These are phyloP conservation scores for Fragaria iinumae DNA, from an alignment of 306 rosid species.

Conservation along the genomic window DNA sequence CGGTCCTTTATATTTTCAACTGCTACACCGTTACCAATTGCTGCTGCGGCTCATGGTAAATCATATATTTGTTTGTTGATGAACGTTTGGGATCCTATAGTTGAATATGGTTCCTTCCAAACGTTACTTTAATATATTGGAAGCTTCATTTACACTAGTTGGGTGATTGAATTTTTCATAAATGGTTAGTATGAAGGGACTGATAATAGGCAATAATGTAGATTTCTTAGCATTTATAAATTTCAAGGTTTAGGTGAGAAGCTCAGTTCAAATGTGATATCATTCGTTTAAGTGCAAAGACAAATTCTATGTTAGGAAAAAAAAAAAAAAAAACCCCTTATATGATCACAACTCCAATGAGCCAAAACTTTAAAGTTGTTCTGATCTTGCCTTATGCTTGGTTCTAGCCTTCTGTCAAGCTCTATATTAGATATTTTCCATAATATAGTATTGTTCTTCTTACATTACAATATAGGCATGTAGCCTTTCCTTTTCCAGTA, in stretches of 20 bases:
- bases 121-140: background rate
- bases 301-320: background rate
- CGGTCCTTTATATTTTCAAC: conserved; percentile 93
- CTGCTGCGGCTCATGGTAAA: conserved; percentile 85
- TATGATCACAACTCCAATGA: background rate
- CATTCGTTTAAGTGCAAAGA: background rate
- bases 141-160: background rate
- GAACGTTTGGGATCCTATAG: background rate
- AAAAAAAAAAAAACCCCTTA: background rate
- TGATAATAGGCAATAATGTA: background rate
- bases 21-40: conserved; percentile 73
- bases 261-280: background rate
- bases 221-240: background rate
- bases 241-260: background rate
- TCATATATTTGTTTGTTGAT: conserved; percentile 6
- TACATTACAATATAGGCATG: background rate
- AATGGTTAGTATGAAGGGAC: background rate
- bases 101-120: conserved; percentile 13
- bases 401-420: background rate
- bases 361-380: background rate
- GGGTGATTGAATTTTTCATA: background rate
- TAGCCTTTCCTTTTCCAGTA: background rate
- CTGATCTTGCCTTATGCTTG: background rate
- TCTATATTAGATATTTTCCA: background rate
- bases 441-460: background rate